Percentiles rank a stretch among this genome's conserved stretches.
Evolutionary conservation across 208 protist genomes (phyloP).

Genomic region (Phytomonas sp.): DNA sequence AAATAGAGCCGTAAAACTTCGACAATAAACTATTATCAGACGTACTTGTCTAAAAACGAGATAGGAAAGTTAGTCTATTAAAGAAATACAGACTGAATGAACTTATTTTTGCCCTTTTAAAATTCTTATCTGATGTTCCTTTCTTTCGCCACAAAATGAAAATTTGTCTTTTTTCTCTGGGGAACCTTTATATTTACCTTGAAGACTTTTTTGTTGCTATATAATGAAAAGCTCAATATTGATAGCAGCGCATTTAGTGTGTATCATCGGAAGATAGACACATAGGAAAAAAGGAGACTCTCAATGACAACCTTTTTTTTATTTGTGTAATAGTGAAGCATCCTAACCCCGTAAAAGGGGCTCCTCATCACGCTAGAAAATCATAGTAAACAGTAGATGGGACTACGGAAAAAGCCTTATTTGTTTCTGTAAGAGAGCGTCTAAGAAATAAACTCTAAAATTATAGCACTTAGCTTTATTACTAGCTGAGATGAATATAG

Average conservation of each 20-base stretch:
- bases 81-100: neutral
- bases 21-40: neutral
- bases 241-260: neutral
- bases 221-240: neutral
- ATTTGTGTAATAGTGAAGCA: neutral
- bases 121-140: neutral
- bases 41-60: neutral
- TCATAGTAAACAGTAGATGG: too few relatives aligned
- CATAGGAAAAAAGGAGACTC: neutral
- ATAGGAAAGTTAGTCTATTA: neutral
- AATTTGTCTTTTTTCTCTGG: neutral
- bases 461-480: neutral
- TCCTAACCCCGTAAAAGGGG: neutral
- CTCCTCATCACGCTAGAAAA: neutral
- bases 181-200: neutral
- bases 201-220: neutral
- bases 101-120: neutral
- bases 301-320: neutral
- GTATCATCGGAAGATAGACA: neutral
- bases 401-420: neutral
- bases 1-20: neutral
- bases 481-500: neutral
- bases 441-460: constrained; percentile 2
- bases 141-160: neutral
- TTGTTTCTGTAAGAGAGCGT: neutral